Evolutionary conservation across 2,329 filamentous ascomycete species (phyloP), one percentile per base, ranked within the genome.

Genomic region (Venturia carpophila): DNA sequence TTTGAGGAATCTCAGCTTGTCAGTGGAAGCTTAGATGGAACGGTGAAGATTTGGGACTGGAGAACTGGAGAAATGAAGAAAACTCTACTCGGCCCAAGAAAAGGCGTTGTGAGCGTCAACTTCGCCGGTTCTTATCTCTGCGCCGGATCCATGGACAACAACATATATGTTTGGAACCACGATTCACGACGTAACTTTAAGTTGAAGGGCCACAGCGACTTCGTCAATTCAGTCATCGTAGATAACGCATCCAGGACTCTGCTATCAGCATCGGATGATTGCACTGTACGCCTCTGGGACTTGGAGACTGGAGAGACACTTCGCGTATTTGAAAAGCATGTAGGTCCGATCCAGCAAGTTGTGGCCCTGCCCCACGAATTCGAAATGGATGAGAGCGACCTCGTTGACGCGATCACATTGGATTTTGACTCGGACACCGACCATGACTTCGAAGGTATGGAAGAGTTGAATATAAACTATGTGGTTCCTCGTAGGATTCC

Each of bases 1-100:
- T 97, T 97, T 71, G 92, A 97, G 71, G 91, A 96, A 69, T 87
- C 85, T 65, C 95, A 95, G 72, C 82, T 99, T 67, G 92, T 97
- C 73, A 95, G 89, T 65, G 94, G 92, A 63, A 92, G 90, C 72
- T 82, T 97, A 65, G 94, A 97, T 75, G 84, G 86, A 61, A 96
- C 88, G 5, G 84, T 99, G 71, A 92, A 90, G 73, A 86, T 99
- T 42, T 99, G 94, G 94, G 96, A 99, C 73, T 97, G 92, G 92
- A 85, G 89, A 67, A 97, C 91, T 0, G 94, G 94, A 60, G 85
- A 91, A 70, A 92, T 91, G 70, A 83, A 97, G 65, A 89, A 88
- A 61, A 96, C 89, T 0, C 87, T 96, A 64, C 83, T 84, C 15
- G 89, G 88, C 27, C 94, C 97, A 73, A 85, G 82, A 21, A 87